These are phyloP conservation scores for Talaromyces sp. DNA, from an alignment of 2,329 filamentous ascomycete genomes.

Conservation along the genomic window DNA sequence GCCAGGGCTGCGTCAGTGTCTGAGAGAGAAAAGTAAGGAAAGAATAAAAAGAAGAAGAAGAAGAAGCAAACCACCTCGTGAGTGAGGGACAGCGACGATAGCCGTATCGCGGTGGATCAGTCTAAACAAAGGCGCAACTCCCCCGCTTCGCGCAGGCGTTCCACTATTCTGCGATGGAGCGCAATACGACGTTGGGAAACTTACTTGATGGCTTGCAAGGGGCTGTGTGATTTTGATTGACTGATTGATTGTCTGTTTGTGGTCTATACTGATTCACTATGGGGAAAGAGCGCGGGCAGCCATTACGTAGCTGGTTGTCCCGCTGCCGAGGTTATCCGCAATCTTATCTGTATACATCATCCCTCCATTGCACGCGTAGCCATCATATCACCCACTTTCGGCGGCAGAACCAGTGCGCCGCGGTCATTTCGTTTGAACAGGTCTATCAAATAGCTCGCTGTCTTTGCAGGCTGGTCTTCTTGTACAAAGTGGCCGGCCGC, in stretches of 20 bases:
- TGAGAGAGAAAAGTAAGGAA: not conserved
- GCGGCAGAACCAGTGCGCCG: constrained; percentile 76
- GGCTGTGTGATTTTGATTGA: not conserved
- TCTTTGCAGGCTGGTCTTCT: constrained; percentile 89
- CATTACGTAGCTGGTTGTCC: not conserved
- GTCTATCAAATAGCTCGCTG: constrained; percentile 76
- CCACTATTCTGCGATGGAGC: not conserved
- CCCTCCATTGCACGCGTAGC: constrained; percentile 38
- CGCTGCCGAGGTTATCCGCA: not conserved
- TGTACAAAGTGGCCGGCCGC: constrained; percentile 96
- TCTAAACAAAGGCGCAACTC: not conserved
- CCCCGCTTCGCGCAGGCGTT: not conserved
- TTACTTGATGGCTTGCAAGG: not conserved
- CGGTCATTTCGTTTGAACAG: constrained; percentile 91
- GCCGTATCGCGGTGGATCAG: not conserved
- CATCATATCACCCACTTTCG: constrained; percentile 76
- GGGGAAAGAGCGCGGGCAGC: not conserved
- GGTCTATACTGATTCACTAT: too few species aligned
- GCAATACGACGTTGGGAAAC: not conserved
- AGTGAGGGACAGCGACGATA: not conserved
- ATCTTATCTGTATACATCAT: constrained; percentile 6
- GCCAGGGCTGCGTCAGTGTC: not conserved
- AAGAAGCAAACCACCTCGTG: not conserved
- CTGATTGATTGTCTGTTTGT: not conserved
- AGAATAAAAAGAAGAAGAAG: not conserved